These are phyloP conservation scores for Citrullus amarus DNA, from an alignment of 306 rosid genomes.

Conservation along the genomic window DNA sequence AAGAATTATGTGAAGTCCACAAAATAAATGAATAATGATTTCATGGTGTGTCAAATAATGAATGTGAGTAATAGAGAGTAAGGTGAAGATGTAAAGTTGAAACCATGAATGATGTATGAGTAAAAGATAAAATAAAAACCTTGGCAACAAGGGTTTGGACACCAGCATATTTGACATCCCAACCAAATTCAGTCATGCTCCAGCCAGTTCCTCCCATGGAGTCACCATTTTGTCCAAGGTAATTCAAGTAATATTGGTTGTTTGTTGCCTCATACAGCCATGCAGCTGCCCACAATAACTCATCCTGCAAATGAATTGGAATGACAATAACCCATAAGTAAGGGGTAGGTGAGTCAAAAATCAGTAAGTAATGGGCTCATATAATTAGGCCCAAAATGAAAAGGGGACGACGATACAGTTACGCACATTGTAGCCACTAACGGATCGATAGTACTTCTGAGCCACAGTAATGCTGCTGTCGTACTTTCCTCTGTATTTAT, in stretches of 20 bases:
- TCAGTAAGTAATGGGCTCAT: not conserved
- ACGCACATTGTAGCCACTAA: constrained; percentile 87
- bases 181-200: constrained; percentile 85
- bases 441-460: constrained; percentile 72
- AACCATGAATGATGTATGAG: too few relatives aligned
- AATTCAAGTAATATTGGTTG: constrained; percentile 68
- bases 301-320: constrained; percentile 38
- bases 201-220: constrained; percentile 98
- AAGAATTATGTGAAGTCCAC: too few relatives aligned
- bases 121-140: constrained; percentile 19
- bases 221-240: constrained; percentile 76
- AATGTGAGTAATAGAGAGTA: too few relatives aligned
- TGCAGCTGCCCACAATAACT: constrained; percentile 95
- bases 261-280: constrained; percentile 90
- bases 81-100: too few relatives aligned
- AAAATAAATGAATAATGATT: too few relatives aligned
- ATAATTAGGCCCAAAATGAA: not conserved
- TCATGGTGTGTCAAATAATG: too few relatives aligned
- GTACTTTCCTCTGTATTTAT: constrained; percentile 95
- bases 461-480: constrained; percentile 88
- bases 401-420: not conserved
- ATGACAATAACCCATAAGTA: not conserved
- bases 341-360: not conserved
- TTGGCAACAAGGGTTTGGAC: constrained; percentile 87
- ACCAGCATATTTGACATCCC: constrained; percentile 97